Conservation (phyloP, 1,284 basidiomycete genomes). For the Ceratobasidium theobromae region DNA sequence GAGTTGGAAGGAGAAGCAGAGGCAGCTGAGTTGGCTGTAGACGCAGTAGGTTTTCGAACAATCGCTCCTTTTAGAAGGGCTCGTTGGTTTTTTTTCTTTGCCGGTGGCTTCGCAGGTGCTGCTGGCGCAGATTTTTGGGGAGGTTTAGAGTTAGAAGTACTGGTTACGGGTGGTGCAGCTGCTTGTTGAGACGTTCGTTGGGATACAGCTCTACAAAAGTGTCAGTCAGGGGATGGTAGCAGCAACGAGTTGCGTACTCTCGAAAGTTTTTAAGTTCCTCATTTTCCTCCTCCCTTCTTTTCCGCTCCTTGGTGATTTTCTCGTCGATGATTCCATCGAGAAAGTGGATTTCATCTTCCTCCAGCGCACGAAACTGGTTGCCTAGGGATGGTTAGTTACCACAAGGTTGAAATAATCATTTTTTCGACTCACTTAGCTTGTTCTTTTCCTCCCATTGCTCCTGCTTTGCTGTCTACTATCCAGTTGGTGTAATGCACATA, state of each 20-base stretch:
- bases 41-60: conserved; percentile 43
- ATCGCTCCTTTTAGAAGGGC: conserved; percentile 65
- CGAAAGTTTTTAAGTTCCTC: conserved; percentile 77
- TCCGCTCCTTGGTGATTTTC: conserved; percentile 71
- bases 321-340: conserved; percentile 78
- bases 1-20: neutral
- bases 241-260: conserved; percentile 54
- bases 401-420: conserved; percentile 31
- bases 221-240: neutral
- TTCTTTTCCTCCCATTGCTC: conserved; percentile 94
- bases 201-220: conserved; percentile 63
- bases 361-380: conserved; percentile 88
- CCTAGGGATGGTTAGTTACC: conserved; percentile 48
- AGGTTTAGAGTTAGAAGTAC: conserved; percentile 43
- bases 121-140: conserved; percentile 37
- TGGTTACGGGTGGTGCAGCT: conserved; percentile 48
- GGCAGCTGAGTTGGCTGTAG: conserved; percentile 6
- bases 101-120: conserved; percentile 23
- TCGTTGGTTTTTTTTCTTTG: conserved; percentile 40
- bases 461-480: conserved; percentile 73
- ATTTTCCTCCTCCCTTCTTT: conserved; percentile 72
- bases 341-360: conserved; percentile 89
- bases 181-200: conserved; percentile 58
- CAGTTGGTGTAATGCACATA: conserved; percentile 7
- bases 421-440: conserved; percentile 64